Base-by-base conservation (phyloP, 2,329 filamentous ascomycete species). In the Aotearoamyces nothofagi region DNA sequence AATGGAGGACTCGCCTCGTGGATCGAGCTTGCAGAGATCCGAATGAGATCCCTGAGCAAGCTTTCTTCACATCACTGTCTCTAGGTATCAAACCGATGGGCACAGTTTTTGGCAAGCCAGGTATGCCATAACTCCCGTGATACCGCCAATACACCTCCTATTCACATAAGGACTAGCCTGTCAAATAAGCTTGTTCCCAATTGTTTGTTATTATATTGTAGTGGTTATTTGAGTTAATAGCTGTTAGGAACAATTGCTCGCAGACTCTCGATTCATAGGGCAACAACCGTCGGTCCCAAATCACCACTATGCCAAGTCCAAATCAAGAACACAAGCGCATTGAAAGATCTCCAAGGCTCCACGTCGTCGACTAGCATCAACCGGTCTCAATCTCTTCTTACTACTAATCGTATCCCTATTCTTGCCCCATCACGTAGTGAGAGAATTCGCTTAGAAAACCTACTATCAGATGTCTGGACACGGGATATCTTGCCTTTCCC, bases 401-500 rank as follows among this genome's bases (percentile, higher is more conserved):
- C 69, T n/a, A 68, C 71, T 1, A 77, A 66, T 37, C 61, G 69
- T 28, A 62, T 81, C 10, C 69, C 78, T 3, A 70, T 83, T 2
- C 58, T 94, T 15, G 69, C 78, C 5, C 81, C 86, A 5, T 61
- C 77, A 27, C 67, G 82, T 32, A 68, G 69, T 25, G 83, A 93
- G 41, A 67, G 87, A 22, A 70, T 78, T 14, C 72, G 80, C 8
- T 58, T 96, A 3, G 87, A 94, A 49, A 61, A 64, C 22, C 54
- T 76, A 11, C 57, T 94, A 13, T 60, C 68, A 10, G 81, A 92
- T 38, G 71, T 93, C 2, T 94, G 86, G 78, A 92, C 79, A 9
- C 73, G 75, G 28, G 79, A 92, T 32, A 53, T 71, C 11, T 55
- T 94, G 23, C 83, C 84, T 1, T 90, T 78, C 46, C 83, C 86